A percentile compares a stretch with the other conserved stretches of the same genome.
These are phyloP conservation scores for Phyllosticta citrichinensis DNA, from an alignment of 2,329 filamentous ascomycete genomes.

Conservation along the genomic window DNA sequence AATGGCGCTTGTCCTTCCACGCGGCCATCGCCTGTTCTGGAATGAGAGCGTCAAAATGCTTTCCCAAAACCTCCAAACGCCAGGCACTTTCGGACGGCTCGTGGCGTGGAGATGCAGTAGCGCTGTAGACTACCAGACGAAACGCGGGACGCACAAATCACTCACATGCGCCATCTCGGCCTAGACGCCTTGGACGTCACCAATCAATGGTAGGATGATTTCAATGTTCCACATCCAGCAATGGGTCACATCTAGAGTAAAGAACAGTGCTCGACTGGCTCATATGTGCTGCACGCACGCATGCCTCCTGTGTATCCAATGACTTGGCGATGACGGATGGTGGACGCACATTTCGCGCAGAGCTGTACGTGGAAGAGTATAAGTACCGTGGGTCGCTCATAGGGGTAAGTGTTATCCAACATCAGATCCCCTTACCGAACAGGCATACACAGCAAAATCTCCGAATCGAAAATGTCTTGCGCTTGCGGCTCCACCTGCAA, in stretches of 20 bases:
- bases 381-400: not conserved
- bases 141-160: not conserved
- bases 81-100: not conserved
- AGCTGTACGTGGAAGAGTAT: not conserved
- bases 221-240: too few species aligned
- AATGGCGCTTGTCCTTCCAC: too few species aligned
- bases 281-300: not conserved
- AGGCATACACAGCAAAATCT: not conserved
- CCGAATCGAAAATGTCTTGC: not conserved
- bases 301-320: not conserved
- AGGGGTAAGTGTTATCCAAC: not conserved
- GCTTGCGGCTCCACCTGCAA: not conserved
- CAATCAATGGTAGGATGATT: too few species aligned
- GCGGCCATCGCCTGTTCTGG: not conserved
- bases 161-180: not conserved
- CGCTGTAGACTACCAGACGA: not conserved
- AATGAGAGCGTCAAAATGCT: not conserved
- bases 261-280: too few species aligned
- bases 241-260: too few species aligned
- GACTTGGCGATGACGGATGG: not conserved
- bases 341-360: not conserved
- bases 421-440: not conserved
- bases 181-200: not conserved
- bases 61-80: not conserved
- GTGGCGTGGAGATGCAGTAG: not conserved